phyloP scores from a whole-genome alignment of 75 land plant genomes.

The Cunninghamia lanceolata region DNA sequence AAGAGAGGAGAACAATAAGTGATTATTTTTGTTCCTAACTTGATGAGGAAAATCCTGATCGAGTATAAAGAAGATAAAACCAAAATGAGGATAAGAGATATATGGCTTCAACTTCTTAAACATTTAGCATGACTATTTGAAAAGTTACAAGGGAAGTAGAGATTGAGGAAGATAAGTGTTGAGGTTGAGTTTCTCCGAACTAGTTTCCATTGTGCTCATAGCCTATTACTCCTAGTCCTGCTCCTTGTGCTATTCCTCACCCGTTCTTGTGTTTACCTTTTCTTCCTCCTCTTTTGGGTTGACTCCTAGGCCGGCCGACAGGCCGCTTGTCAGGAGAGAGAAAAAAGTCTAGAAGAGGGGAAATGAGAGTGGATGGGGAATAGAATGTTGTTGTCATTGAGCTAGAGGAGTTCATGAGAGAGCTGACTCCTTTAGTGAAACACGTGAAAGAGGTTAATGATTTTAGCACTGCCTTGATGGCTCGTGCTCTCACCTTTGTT shows the following conservation, averaged over 20 bases:
- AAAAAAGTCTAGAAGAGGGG: too few relatives aligned
- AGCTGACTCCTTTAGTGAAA: neutral
- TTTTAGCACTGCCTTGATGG: neutral
- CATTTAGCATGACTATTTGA: neutral
- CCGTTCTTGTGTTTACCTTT: too few relatives aligned
- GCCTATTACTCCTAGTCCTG: too few relatives aligned
- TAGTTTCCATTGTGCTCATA: too few relatives aligned
- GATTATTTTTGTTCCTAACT: neutral
- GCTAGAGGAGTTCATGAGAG: neutral
- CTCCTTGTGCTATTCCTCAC: too few relatives aligned
- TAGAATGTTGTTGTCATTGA: too few relatives aligned
- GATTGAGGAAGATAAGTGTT: neutral
- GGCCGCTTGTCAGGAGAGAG: too few relatives aligned
- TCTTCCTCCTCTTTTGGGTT: too few relatives aligned
- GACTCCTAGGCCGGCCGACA: too few relatives aligned
- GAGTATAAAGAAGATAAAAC: neutral
- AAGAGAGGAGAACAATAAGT: neutral
- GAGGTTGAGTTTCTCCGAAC: neutral
- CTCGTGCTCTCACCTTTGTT: too few relatives aligned
- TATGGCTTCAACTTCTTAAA: neutral
- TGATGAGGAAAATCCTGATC: neutral
- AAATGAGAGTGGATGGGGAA: too few relatives aligned
- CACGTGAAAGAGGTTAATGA: neutral
- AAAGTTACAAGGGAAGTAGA: neutral
- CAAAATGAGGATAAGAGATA: neutral